Evolutionary conservation across 176 grass and related monocot genomes (phyloP).

Genomic region (Carex scoparia): DNA sequence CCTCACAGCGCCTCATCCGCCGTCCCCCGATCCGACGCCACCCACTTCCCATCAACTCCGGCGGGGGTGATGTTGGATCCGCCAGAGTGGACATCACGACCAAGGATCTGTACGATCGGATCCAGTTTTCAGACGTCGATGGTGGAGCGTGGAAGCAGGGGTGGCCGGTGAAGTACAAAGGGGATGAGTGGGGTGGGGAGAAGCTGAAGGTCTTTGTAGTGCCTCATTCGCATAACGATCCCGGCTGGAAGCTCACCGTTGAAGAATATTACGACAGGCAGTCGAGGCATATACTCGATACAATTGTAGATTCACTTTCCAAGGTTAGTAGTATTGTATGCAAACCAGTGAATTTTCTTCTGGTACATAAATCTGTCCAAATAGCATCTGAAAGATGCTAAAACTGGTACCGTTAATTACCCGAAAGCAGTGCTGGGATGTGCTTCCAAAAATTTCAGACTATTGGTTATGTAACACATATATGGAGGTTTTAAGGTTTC

Average conservation of each 20-base stretch:
- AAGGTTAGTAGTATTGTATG: constrained; percentile 16
- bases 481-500: too few relatives aligned
- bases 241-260: constrained; percentile 83
- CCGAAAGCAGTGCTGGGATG: too few relatives aligned
- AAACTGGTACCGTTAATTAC: too few relatives aligned
- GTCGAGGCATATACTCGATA: constrained; percentile 86
- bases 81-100: constrained; percentile 66
- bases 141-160: constrained; percentile 97
- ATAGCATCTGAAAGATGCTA: too few relatives aligned
- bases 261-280: constrained; percentile 92
- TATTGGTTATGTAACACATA: too few relatives aligned
- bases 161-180: constrained; percentile 68
- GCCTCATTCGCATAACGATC: constrained; percentile 97
- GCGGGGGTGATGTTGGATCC: constrained; percentile 1
- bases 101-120: constrained; percentile 87
- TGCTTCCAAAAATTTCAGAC: too few relatives aligned
- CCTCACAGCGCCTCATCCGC: constrained; percentile 42
- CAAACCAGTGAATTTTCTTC: too few relatives aligned
- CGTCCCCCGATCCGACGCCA: constrained; percentile 53
- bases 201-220: constrained; percentile 97
- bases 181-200: constrained; percentile 77
- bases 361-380: too few relatives aligned
- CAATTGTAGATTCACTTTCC: constrained; percentile 77
- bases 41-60: constrained; percentile 33
- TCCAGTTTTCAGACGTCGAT: constrained; percentile 72